Percentiles rank a stretch among this genome's conserved stretches.
phyloP scores from a whole-genome alignment of 257 asterid genomes.

The Nicotiana tabacum region DNA sequence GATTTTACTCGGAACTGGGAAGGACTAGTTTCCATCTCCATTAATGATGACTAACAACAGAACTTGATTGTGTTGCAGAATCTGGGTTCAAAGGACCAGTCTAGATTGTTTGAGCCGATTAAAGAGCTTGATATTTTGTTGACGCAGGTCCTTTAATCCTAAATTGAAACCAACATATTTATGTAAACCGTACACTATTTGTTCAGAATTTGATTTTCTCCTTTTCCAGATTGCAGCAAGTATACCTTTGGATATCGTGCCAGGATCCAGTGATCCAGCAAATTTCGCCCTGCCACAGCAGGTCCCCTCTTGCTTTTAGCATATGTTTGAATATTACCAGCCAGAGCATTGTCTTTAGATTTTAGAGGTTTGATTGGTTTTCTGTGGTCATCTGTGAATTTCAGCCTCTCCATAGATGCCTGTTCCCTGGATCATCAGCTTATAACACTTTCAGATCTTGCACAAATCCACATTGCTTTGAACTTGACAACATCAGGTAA shows the following conservation, averaged over 20 bases:
- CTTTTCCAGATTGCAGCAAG: constrained; percentile 72
- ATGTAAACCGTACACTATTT: constrained; percentile 8
- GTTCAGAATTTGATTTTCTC: constrained; percentile 1
- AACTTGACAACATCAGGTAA: constrained; percentile 84
- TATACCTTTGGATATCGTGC: constrained; percentile 81
- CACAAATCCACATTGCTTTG: constrained; percentile 88
- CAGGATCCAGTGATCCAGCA: constrained; percentile 83
- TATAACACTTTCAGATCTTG: constrained; percentile 94
- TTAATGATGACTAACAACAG: not conserved
- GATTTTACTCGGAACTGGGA: not conserved
- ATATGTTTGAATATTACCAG: not conserved
- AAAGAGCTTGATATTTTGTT: constrained; percentile 90
- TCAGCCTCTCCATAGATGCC: constrained; percentile 84
- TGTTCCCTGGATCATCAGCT: constrained; percentile 85
- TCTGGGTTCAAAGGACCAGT: constrained; percentile 69
- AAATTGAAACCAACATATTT: not conserved
- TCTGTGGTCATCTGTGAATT: constrained; percentile 2
- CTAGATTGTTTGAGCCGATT: constrained; percentile 68
- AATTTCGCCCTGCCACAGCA: constrained; percentile 89
- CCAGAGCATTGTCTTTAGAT: not conserved
- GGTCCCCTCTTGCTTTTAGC: constrained; percentile 37
- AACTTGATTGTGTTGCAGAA: constrained; percentile 44
- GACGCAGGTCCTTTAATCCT: constrained; percentile 56
- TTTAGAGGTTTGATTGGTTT: constrained; percentile 6
- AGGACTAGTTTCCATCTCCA: not conserved